A percentile compares a stretch with the other conserved stretches of the same genome.
These are phyloP conservation scores for Trifolium repens DNA, from an alignment of 306 rosid species.

Conservation along the genomic window DNA sequence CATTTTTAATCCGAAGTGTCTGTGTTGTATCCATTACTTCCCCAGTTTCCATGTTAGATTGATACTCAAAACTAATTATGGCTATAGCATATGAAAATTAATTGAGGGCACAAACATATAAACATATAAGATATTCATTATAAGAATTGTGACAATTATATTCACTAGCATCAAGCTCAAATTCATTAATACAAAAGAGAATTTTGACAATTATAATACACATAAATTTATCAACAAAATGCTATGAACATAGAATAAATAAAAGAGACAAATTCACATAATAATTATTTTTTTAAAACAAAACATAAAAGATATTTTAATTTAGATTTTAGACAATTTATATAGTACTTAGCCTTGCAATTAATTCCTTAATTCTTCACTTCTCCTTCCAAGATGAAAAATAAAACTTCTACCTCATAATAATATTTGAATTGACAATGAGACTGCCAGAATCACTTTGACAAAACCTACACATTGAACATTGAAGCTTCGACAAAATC, in stretches of 20 bases:
- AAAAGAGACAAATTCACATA: constrained; percentile 6
- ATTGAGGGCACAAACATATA: background rate
- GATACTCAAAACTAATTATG: background rate
- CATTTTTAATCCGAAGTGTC: background rate
- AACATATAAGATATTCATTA: background rate
- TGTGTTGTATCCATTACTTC: background rate
- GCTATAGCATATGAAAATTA: background rate
- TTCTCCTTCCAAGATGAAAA: background rate
- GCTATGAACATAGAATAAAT: constrained; percentile 21
- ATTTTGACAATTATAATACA: constrained; percentile 27
- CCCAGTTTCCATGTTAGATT: background rate
- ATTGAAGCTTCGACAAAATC: background rate
- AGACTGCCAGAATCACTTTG: background rate
- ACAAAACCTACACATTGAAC: background rate
- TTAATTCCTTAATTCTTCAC: constrained; percentile 25
- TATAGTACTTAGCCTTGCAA: constrained; percentile 18
- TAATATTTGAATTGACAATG: background rate
- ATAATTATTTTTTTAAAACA: background rate
- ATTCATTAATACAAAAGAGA: constrained; percentile 9
- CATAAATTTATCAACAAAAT: constrained; percentile 23
- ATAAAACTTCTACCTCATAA: constrained; percentile 33
- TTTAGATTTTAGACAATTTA: background rate
- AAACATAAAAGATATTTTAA: background rate
- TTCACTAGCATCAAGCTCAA: constrained; percentile 22
- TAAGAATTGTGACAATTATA: constrained; percentile 21